phyloP scores from a whole-genome alignment of 192 early-diverging fungal genomes.

The Linderina pennispora region DNA sequence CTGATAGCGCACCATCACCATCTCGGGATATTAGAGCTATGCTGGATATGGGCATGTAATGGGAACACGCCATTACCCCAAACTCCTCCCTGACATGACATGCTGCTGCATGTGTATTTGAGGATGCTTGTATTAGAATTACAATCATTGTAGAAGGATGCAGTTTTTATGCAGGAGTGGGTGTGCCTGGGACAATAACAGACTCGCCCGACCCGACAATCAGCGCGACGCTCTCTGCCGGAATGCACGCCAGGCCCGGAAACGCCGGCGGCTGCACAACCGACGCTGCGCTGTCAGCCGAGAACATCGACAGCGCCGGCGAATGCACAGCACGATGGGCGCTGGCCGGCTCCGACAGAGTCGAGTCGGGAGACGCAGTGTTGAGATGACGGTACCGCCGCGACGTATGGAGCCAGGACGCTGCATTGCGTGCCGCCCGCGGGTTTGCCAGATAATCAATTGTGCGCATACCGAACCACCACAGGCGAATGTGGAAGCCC shows the following conservation, averaged over 20 bases:
- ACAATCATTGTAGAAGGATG: too few species aligned
- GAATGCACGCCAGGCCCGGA: constrained; percentile 10
- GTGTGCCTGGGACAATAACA: constrained; percentile 9
- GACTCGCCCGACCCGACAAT: constrained; percentile 33
- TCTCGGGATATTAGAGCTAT: too few species aligned
- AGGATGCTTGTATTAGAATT: too few species aligned
- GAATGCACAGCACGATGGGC: background rate
- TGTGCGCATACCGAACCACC: constrained; percentile 29
- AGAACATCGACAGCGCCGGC: constrained; percentile 1
- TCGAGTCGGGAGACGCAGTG: constrained; percentile 1
- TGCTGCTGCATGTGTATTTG: too few species aligned
- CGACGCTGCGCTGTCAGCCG: background rate
- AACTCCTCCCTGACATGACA: too few species aligned
- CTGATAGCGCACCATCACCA: too few species aligned
- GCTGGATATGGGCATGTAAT: background rate
- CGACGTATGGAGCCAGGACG: constrained; percentile 9
- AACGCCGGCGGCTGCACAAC: background rate
- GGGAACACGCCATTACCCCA: too few species aligned
- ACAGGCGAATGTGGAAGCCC: constrained; percentile 29
- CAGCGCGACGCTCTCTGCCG: constrained; percentile 12
- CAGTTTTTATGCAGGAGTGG: too few species aligned
- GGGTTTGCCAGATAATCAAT: constrained; percentile 23
- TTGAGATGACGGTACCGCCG: constrained; percentile 21
- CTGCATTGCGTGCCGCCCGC: constrained; percentile 3
- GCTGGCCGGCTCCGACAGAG: too few species aligned